phyloP scores from a whole-genome alignment of 2,329 filamentous ascomycete genomes.

The Madurella mycetomatis region DNA sequence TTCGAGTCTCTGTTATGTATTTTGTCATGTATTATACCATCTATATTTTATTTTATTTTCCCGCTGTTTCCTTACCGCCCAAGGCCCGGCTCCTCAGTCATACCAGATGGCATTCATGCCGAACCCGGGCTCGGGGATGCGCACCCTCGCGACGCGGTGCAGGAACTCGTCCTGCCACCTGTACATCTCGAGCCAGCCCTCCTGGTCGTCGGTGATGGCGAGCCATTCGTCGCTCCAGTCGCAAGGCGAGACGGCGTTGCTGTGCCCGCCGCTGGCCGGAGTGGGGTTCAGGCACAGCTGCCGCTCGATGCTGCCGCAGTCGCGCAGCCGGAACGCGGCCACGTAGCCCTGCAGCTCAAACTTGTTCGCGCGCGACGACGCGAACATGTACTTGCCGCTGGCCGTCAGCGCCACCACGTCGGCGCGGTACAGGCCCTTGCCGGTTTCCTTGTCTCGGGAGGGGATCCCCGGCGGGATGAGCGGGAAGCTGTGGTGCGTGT shows the following conservation, averaged over 20 bases:
- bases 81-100: slow-evolving; percentile 45
- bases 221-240: slow-evolving; percentile 85
- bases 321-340: slow-evolving; percentile 68
- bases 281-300: slow-evolving; percentile 81
- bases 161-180: slow-evolving; percentile 80
- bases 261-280: slow-evolving; percentile 81
- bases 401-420: slow-evolving; percentile 74
- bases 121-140: slow-evolving; percentile 82
- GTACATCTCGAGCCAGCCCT: slow-evolving; percentile 84
- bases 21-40: no score
- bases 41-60: no score
- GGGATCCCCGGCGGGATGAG: slow-evolving; percentile 71
- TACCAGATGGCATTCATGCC: slow-evolving; percentile 98
- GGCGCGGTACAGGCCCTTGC: slow-evolving; percentile 66
- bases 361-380: slow-evolving; percentile 74
- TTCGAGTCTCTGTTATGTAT: no score
- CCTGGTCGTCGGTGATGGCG: slow-evolving; percentile 84
- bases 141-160: slow-evolving; percentile 68
- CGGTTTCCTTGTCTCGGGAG: slow-evolving; percentile 36
- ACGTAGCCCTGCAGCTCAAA: slow-evolving; percentile 77
- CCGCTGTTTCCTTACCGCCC: background rate
- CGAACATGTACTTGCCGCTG: slow-evolving; percentile 73
- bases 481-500: slow-evolving; percentile 71
- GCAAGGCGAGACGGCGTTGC: slow-evolving; percentile 80
- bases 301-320: slow-evolving; percentile 65